A percentile compares a stretch with the other conserved stretches of the same genome.
Evolutionary conservation across 257 asterid genomes (phyloP).

Genomic region (Gentiana straminea): DNA sequence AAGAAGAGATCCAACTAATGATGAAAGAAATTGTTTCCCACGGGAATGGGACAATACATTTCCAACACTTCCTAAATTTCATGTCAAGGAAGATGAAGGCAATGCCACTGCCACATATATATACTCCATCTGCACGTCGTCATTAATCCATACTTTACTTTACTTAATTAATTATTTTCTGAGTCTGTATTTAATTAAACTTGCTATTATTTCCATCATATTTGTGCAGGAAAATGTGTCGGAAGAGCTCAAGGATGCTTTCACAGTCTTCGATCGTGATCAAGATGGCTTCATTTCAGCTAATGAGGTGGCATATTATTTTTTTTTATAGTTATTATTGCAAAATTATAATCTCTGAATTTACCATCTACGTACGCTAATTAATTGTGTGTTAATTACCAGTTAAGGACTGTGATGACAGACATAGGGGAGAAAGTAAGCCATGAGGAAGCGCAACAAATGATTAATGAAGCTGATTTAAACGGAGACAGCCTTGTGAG

Average conservation of each 20-base stretch:
- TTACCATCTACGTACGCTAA: too few species aligned
- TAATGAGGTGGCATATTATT: slow-evolving; percentile 28
- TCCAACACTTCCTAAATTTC: slow-evolving; percentile 44
- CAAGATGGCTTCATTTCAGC: slow-evolving; percentile 81
- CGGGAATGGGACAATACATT: slow-evolving; percentile 47
- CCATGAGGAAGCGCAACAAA: slow-evolving; percentile 58
- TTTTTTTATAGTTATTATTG: too few species aligned
- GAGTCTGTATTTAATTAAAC: too few species aligned
- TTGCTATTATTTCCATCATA: neutral
- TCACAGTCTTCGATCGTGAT: slow-evolving; percentile 66
- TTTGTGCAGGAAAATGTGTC: slow-evolving; percentile 36
- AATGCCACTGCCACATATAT: neutral
- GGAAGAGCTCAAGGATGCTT: slow-evolving; percentile 63
- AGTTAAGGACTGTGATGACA: slow-evolving; percentile 64
- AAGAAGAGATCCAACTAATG: slow-evolving; percentile 54
- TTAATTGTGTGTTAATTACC: neutral
- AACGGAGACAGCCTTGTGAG: slow-evolving; percentile 65
- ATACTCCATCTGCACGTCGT: too few species aligned
- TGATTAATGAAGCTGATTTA: slow-evolving; percentile 62
- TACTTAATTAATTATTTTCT: neutral
- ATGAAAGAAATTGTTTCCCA: slow-evolving; percentile 39
- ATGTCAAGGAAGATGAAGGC: slow-evolving; percentile 63
- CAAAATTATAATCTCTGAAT: too few species aligned
- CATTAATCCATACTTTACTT: too few species aligned
- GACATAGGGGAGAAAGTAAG: slow-evolving; percentile 62